Evolutionary conservation across 495 filamentous ascomycete species (phyloP), one percentile per base, ranked within the genome.

Genomic region (Aspergillus incahuasiensis): DNA sequence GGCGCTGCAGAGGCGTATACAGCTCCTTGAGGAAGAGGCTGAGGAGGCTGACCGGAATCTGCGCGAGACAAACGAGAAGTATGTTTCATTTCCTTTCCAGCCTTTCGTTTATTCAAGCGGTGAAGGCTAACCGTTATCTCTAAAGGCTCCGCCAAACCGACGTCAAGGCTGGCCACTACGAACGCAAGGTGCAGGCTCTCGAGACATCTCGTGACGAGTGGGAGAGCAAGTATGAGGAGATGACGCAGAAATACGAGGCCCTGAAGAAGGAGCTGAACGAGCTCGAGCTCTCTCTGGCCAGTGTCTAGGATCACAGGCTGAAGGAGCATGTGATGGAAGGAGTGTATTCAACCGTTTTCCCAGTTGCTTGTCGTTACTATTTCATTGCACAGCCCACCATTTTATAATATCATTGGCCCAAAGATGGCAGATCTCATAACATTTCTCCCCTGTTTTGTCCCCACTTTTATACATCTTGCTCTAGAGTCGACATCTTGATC

Each of bases 61-160:
- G 66, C 85, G 95, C 66, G 94, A 97, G 79, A 89, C 91, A 57
- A 97, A 96, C 70, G 95, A 98, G 75, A 97, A 97, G 94, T 97
- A 86, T 67, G 89, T 73, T 34, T 42, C 7, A 13, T 15, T 30
- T 40, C 19, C 5, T 16, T n/a, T 28, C 19, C 25, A 18, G 18
- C 22, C 35, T 53, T 39, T 41, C 1, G 11, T 18, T 34, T 19
- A 30, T n/a, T n/a, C n/a, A n/a, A n/a, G 12, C 5, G 41, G 12
- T 38, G 45, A 30, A 46, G 39, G 42, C 63, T 70, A 51, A 74
- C 64, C n/a, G 42, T 48, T 19, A 13, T 52, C 35, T 57, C 52
- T 39, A 41, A 57, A 99, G 94, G 76, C 89, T 97, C 65, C 91
- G 95, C 65, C 92, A 95, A 77, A 97, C 94, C 73, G 94, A 97